Conservation (phyloP, 768 basidiomycete species). For the Galerina marginata region DNA sequence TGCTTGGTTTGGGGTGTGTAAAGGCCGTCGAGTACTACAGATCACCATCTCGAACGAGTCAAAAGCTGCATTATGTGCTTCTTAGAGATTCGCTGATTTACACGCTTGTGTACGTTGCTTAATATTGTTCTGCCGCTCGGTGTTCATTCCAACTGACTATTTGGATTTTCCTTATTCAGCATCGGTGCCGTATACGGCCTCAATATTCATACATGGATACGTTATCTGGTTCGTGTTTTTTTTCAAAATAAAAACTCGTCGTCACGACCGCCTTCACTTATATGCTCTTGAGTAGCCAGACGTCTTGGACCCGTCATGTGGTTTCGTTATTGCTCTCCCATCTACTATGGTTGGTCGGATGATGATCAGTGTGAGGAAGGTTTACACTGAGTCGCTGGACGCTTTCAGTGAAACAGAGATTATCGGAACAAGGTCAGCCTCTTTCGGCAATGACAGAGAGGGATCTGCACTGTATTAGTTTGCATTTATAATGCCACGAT, state of each 20-base stretch:
- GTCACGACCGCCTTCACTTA: neutral
- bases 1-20: neutral
- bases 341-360: constrained; percentile 19
- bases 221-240: neutral
- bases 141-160: neutral
- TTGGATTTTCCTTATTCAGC: neutral
- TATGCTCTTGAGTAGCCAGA: constrained; percentile 1
- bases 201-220: neutral
- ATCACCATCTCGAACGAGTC: neutral
- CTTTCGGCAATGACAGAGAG: neutral
- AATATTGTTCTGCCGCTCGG: too few species aligned
- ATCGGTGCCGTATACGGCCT: neutral
- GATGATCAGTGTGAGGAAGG: constrained; percentile 26
- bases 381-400: constrained; percentile 5
- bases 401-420: neutral
- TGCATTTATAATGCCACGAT: neutral
- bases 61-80: neutral
- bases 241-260: neutral
- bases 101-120: neutral
- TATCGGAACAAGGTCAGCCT: neutral
- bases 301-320: constrained; percentile 20
- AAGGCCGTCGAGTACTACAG: neutral
- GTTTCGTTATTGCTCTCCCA: constrained; percentile 20
- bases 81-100: constrained; percentile 4
- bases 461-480: neutral